Base-by-base conservation (phyloP, 129 eudicot species). In the Calendula officinalis region DNA sequence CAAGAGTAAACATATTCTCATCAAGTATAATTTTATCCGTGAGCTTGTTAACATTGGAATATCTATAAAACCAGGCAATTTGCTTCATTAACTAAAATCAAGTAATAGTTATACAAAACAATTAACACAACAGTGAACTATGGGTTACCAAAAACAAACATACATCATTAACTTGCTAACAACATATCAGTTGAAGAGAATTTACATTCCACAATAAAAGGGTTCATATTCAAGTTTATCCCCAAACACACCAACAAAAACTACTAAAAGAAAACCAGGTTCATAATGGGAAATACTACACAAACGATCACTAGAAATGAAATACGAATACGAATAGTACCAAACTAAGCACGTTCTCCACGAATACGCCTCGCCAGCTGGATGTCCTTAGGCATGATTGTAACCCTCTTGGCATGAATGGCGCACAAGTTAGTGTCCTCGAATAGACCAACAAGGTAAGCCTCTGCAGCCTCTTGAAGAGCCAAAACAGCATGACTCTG, bases 381-480 rank as follows among this genome's bases (percentile, higher is more conserved):
- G 60, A 91, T 91, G 60, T 91, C 97, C 68, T 91, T 91, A 16
- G 97, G 97, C 97, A 90, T 90, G 76, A 84, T 90, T 16, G 97
- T 90, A 6, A 86, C 95, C 75, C 95, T 82, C 89, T 90, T 90
- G 54, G 97, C 97, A 16, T 89, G 97, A 53, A 89, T 89, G 8
- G 97, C 97, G 5, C 95, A 86, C 32, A 90, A 66, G 75, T 90
- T 86, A 40, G 97, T 90, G 30, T 90, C 95, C 72, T 86, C 91
- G 53, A 83, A 90, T 4, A 90, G 83, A 42, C 92, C 95, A 6
- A 86, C 95, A 6, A 86, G 75, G 81, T 86, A 86, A 0, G 92
- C 91, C 73, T 90, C 95, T 4, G 95, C 92, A 0, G 92, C 95
- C 65, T 90, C 97, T 77, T 90, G 97, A 22, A 90, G 85, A 1